Evolutionary conservation across 371 early-diverging fungal species (phyloP).

Genomic region (Circinella umbellata): DNA sequence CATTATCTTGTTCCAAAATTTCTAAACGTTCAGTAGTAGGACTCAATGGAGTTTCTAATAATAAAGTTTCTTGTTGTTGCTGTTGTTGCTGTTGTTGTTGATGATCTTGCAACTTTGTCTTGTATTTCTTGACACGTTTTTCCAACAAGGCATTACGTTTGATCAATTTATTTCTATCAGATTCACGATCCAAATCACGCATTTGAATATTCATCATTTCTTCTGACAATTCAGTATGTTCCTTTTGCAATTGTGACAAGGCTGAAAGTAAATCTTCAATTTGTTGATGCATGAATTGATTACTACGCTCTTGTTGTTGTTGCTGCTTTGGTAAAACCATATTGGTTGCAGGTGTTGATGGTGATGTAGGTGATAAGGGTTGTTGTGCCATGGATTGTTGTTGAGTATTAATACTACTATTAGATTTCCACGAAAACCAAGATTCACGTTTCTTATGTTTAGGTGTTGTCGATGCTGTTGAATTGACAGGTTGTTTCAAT

Average conservation of each 20-base stretch:
- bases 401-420: neutral
- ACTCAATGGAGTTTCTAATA: neutral
- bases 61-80: neutral
- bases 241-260: conserved; percentile 58
- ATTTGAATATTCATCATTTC: conserved; percentile 53
- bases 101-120: conserved; percentile 11
- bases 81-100: neutral
- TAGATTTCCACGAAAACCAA: conserved; percentile 26
- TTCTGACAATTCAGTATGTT: conserved; percentile 53
- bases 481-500: conserved; percentile 20
- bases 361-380: conserved; percentile 16
- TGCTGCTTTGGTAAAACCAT: conserved; percentile 1
- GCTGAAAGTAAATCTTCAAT: conserved; percentile 66
- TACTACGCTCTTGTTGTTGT: conserved; percentile 13
- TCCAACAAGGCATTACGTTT: conserved; percentile 28
- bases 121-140: conserved; percentile 32
- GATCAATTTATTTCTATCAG: conserved; percentile 29
- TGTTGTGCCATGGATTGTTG: neutral
- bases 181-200: conserved; percentile 52
- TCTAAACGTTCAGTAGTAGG: conserved; percentile 15
- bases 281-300: conserved; percentile 47
- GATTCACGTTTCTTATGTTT: conserved; percentile 27
- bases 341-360: conserved; percentile 1
- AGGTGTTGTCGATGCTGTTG: conserved; percentile 1
- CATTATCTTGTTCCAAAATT: conserved; percentile 34